Conservation (phyloP, 2,329 filamentous ascomycete species). For the Verticillium zaregamsianum region DNA sequence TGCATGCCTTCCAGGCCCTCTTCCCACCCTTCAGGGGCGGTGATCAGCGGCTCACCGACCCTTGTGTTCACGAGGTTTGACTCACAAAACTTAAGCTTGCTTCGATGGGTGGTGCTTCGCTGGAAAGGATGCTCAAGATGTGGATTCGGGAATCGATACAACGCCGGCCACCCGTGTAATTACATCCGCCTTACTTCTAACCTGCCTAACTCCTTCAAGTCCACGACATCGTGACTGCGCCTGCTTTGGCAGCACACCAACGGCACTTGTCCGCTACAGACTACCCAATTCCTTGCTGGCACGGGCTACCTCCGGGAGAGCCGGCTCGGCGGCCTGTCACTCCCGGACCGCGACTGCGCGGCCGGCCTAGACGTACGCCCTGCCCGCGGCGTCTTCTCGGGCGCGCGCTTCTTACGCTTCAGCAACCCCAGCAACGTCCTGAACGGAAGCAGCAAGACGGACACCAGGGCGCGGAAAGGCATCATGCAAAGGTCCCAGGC, state of each 20-base stretch:
- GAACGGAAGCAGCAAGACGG: slow-evolving; percentile 39
- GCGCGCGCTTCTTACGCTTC: slow-evolving; percentile 24
- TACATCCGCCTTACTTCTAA: neutral
- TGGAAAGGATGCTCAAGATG: neutral
- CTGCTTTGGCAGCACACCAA: too few species aligned
- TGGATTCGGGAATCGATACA: neutral
- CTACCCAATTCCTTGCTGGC: too few species aligned
- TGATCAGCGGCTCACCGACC: neutral
- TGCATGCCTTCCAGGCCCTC: neutral
- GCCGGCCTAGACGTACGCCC: slow-evolving; percentile 18
- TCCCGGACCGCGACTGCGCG: slow-evolving; percentile 25
- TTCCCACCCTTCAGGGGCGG: neutral
- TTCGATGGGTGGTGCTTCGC: neutral
- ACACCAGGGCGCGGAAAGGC: slow-evolving; percentile 35
- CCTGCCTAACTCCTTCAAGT: neutral
- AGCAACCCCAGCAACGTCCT: slow-evolving; percentile 30
- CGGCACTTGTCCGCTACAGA: too few species aligned
- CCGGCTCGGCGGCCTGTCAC: slow-evolving; percentile 29
- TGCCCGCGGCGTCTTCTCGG: slow-evolving; percentile 18
- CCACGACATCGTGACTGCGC: neutral
- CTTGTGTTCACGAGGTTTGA: neutral
- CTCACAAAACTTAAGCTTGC: too few species aligned
- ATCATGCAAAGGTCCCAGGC: slow-evolving; percentile 29
- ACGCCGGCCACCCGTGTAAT: neutral
- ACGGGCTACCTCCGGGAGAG: slow-evolving; percentile 14